phyloP scores from a whole-genome alignment of 2,329 filamentous ascomycete genomes.

The Diaporthe humulicola region DNA sequence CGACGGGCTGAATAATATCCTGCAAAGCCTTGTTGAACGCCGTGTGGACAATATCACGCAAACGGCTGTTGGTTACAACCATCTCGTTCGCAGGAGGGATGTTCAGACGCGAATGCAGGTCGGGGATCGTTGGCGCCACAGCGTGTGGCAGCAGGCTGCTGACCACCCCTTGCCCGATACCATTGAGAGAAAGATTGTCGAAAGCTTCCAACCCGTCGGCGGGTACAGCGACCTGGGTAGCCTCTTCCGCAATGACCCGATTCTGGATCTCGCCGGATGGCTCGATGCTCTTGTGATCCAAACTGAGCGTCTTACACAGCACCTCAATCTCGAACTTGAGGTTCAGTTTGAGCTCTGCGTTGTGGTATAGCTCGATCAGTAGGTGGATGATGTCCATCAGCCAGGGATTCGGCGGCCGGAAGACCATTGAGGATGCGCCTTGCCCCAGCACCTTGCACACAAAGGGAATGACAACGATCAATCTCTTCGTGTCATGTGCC shows the following conservation, averaged over 20 bases:
- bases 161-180: conserved; percentile 76
- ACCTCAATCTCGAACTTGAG: conserved; percentile 99
- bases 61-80: conserved; percentile 77
- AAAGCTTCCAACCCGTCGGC: conserved; percentile 85
- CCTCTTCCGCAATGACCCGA: conserved; percentile 74
- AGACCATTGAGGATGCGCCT: conserved; percentile 86
- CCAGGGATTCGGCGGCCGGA: conserved; percentile 97
- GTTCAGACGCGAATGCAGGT: conserved; percentile 82
- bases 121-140: conserved; percentile 85
- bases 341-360: conserved; percentile 93
- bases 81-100: conserved; percentile 87
- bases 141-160: conserved; percentile 82
- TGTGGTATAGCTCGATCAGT: conserved; percentile 93
- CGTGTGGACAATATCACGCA: conserved; percentile 83
- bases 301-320: conserved; percentile 88
- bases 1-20: conserved; percentile 97
- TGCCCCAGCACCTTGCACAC: conserved; percentile 96
- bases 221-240: conserved; percentile 70
- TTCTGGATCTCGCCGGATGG: conserved; percentile 89
- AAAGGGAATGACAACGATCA: conserved; percentile 95
- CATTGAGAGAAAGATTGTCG: conserved; percentile 84
- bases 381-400: conserved; percentile 95
- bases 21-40: conserved; percentile 91
- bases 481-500: conserved; percentile 90
- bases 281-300: conserved; percentile 94